These are phyloP conservation scores for Aspergillus arachidicola DNA, from an alignment of 2,329 filamentous ascomycete species.

Conservation along the genomic window DNA sequence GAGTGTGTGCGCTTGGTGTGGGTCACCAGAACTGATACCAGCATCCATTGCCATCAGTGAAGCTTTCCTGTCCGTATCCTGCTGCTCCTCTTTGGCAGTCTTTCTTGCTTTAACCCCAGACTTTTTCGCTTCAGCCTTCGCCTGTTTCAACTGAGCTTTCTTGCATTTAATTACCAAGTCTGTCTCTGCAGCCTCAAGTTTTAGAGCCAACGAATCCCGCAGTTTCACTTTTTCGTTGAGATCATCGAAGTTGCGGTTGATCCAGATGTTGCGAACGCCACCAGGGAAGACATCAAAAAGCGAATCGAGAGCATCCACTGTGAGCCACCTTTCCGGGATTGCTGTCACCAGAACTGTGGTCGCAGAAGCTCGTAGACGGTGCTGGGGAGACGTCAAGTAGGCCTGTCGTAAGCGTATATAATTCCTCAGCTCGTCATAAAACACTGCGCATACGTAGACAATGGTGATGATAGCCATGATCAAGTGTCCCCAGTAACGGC, in stretches of 20 bases:
- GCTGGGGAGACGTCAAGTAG: slow-evolving; percentile 90
- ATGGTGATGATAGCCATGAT: slow-evolving; percentile 77
- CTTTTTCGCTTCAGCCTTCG: slow-evolving; percentile 65
- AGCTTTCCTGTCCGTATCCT: slow-evolving; percentile 53
- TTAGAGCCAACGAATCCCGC: slow-evolving; percentile 69
- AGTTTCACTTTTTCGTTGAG: slow-evolving; percentile 81
- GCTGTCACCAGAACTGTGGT: slow-evolving; percentile 92
- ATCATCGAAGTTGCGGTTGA: slow-evolving; percentile 85
- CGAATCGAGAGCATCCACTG: slow-evolving; percentile 74
- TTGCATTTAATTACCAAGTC: slow-evolving; percentile 79
- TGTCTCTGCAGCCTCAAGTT: slow-evolving; percentile 81
- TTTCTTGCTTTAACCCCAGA: slow-evolving; percentile 50
- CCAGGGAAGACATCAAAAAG: slow-evolving; percentile 96
- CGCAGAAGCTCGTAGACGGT: slow-evolving; percentile 87
- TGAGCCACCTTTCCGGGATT: slow-evolving; percentile 90
- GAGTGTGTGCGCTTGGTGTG: slow-evolving; percentile 59
- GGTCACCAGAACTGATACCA: slow-evolving; percentile 59
- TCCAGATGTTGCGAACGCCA: slow-evolving; percentile 92
- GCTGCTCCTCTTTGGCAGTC: slow-evolving; percentile 48
- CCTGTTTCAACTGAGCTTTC: slow-evolving; percentile 73
- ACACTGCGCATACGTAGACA: slow-evolving; percentile 81
- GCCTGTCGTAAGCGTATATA: slow-evolving; percentile 94
- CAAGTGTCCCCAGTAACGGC: slow-evolving; percentile 82
- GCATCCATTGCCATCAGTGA: slow-evolving; percentile 49
- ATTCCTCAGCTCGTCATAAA: slow-evolving; percentile 80